Evolutionary conservation across 441 rosid species (phyloP).

Genomic region (Sinapis alba): DNA sequence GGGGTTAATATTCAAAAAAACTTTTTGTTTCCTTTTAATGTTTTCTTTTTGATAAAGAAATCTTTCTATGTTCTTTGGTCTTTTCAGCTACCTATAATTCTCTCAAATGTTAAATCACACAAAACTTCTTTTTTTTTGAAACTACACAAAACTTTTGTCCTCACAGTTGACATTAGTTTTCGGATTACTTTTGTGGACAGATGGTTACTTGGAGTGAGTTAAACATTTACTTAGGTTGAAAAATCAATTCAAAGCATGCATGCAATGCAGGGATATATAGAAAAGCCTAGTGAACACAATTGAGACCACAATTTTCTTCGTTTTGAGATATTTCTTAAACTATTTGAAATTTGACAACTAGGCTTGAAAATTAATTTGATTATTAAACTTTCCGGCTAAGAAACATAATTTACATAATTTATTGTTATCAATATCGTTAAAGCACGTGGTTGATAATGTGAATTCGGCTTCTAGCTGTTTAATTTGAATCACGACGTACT

Average conservation of each 20-base stretch:
- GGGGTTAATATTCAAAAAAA: too few relatives aligned
- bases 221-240: background rate
- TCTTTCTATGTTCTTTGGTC: background rate
- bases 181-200: background rate
- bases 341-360: background rate
- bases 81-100: background rate
- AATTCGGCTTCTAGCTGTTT: background rate
- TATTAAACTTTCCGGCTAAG: background rate
- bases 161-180: too few relatives aligned
- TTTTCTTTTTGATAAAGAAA: too few relatives aligned
- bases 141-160: too few relatives aligned
- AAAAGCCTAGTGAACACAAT: background rate
- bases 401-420: too few relatives aligned
- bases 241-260: conserved; percentile 1
- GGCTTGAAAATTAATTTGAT: background rate
- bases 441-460: conserved; percentile 2
- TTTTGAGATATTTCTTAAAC: background rate
- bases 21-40: too few relatives aligned
- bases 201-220: background rate
- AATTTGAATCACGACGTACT: background rate
- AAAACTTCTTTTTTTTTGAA: too few relatives aligned
- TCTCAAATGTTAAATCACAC: background rate
- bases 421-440: background rate
- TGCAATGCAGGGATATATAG: background rate
- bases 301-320: too few relatives aligned